A percentile compares a stretch with the other conserved stretches of the same genome.
Conservation (phyloP, 2,329 filamentous ascomycete species). For the Cladosporium halotolerans region DNA sequence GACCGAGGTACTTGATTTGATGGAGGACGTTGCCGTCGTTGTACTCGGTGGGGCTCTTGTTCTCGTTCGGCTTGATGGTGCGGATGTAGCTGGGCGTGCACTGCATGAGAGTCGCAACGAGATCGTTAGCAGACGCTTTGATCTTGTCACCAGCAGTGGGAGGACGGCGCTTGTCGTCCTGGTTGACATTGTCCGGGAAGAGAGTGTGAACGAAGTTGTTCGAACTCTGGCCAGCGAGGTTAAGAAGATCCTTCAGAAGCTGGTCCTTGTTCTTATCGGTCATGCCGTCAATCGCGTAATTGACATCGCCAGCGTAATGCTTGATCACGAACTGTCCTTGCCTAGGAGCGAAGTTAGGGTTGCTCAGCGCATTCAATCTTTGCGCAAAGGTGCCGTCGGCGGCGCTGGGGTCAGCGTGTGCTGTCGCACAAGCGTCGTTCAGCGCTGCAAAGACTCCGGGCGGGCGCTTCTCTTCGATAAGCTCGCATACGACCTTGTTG, state of each 20-base stretch:
- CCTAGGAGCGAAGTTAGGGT: constrained; percentile 82
- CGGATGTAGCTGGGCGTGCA: constrained; percentile 96
- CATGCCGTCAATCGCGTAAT: constrained; percentile 90
- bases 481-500: constrained; percentile 96
- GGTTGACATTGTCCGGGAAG: constrained; percentile 89
- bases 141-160: constrained; percentile 96
- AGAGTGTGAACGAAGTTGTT: constrained; percentile 82
- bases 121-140: constrained; percentile 84
- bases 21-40: constrained; percentile 88
- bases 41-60: constrained; percentile 92
- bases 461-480: constrained; percentile 88
- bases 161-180: constrained; percentile 89
- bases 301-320: constrained; percentile 96
- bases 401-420: constrained; percentile 87
- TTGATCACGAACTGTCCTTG: constrained; percentile 98
- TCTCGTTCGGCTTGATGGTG: constrained; percentile 99
- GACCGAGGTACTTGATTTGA: constrained; percentile 96
- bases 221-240: constrained; percentile 73
- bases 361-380: constrained; percentile 81
- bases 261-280: constrained; percentile 99
- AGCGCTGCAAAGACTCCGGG: constrained; percentile 90
- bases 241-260: constrained; percentile 86
- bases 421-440: constrained; percentile 98
- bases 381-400: constrained; percentile 96
- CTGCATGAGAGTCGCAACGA: constrained; percentile 94